Evolutionary conservation across 441 rosid genomes (phyloP).

Genomic region (Euphorbia corollata): DNA sequence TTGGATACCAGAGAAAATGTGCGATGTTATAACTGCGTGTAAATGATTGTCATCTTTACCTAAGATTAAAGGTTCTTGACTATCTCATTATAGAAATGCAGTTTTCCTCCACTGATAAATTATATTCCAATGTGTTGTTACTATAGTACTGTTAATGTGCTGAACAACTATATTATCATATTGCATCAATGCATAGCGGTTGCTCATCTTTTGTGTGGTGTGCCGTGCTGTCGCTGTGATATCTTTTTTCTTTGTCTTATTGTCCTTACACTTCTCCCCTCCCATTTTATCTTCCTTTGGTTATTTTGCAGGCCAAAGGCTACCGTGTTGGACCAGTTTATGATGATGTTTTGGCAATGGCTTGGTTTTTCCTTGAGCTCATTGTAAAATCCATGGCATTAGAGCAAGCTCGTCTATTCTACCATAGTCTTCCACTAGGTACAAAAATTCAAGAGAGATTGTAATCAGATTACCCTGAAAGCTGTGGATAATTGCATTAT

Average conservation of each 20-base stretch:
- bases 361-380: constrained; percentile 99
- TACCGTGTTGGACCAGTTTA: constrained; percentile 99
- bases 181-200: constrained; percentile 5
- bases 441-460: constrained; percentile 10
- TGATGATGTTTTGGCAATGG: constrained; percentile 99
- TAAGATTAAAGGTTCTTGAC: background rate
- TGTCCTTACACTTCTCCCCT: background rate
- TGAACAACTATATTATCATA: background rate
- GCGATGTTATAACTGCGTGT: background rate
- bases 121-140: background rate
- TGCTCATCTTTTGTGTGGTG: background rate
- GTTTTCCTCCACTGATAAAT: background rate
- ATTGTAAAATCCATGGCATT: constrained; percentile 97
- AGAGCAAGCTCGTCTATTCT: constrained; percentile 89
- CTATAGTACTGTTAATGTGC: background rate
- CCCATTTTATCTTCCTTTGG: background rate
- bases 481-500: constrained; percentile 1
- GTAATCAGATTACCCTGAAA: background rate
- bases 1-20: background rate
- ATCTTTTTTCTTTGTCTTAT: background rate
- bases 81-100: background rate
- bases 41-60: background rate
- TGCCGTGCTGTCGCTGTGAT: background rate
- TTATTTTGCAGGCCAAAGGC: constrained; percentile 83
- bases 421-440: constrained; percentile 91